phyloP scores from a whole-genome alignment of 345 rosid species.

The Aquilaria malaccensis region DNA sequence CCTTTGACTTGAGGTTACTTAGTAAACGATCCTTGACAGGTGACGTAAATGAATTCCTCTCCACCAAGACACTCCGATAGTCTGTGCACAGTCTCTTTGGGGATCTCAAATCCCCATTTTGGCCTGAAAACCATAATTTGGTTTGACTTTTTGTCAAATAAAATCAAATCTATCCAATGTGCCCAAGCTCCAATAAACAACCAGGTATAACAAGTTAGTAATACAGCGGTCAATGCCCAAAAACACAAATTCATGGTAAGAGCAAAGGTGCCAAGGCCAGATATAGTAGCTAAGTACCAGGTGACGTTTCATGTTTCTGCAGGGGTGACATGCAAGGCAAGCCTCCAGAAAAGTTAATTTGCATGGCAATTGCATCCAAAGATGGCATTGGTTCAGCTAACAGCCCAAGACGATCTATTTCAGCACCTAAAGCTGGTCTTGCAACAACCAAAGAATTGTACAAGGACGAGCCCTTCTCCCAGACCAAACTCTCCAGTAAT shows the following conservation, averaged over 20 bases:
- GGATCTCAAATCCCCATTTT: conserved; percentile 75
- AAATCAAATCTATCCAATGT: not conserved
- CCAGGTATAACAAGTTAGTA: not conserved
- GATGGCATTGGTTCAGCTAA: conserved; percentile 89
- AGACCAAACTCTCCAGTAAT: conserved; percentile 96
- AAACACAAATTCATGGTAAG: not conserved
- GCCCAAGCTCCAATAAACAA: not conserved
- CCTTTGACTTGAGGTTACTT: conserved; percentile 53
- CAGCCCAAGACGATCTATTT: conserved; percentile 59
- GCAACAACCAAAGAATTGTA: conserved; percentile 93
- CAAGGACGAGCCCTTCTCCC: conserved; percentile 98
- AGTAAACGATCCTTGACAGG: conserved; percentile 75
- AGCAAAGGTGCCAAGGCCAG: not conserved
- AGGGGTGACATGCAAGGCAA: conserved; percentile 29
- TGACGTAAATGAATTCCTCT: conserved; percentile 68
- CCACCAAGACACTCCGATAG: conserved; percentile 80
- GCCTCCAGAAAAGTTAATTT: conserved; percentile 47
- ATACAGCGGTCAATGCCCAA: not conserved
- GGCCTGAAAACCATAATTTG: conserved; percentile 41
- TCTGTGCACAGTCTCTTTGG: conserved; percentile 63
- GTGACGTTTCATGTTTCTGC: conserved; percentile 48
- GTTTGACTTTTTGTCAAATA: not conserved
- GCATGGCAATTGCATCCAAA: conserved; percentile 73
- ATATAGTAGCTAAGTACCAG: conserved; percentile 30
- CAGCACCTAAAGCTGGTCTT: conserved; percentile 53